phyloP scores from a whole-genome alignment of 805 yeast genomes.

The Saccharomycopsis schoenii region DNA sequence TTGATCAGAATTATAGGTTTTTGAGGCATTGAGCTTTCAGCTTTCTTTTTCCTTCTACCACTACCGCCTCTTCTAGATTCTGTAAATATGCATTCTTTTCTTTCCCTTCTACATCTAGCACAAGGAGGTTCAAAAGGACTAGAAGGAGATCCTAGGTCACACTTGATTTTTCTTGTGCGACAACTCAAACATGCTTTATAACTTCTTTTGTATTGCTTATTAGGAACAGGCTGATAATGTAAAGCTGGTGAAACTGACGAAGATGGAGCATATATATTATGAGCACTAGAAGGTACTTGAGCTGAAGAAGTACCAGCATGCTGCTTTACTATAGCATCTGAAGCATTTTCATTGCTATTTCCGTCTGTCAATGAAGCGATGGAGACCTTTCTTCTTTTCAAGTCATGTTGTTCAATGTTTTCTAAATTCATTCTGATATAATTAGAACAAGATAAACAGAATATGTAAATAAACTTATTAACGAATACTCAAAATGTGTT shows the following conservation, averaged over 20 bases:
- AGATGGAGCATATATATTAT: not conserved
- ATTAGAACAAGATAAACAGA: too few relatives aligned
- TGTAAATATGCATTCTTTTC: conserved; percentile 70
- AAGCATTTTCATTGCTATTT: not conserved
- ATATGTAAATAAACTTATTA: too few relatives aligned
- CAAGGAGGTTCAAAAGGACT: conserved; percentile 76
- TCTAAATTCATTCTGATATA: not conserved
- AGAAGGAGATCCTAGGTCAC: conserved; percentile 73
- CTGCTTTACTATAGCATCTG: not conserved
- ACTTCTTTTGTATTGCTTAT: conserved; percentile 41
- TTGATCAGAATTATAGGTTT: not conserved
- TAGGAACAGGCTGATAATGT: not conserved
- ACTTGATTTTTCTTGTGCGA: conserved; percentile 71
- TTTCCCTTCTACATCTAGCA: conserved; percentile 72
- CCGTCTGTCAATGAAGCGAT: not conserved
- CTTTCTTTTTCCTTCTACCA: conserved; percentile 22
- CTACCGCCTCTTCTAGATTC: conserved; percentile 46
- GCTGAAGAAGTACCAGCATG: not conserved
- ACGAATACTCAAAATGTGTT: too few relatives aligned
- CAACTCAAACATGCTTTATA: conserved; percentile 84
- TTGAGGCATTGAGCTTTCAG: not conserved
- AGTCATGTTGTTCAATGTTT: not conserved
- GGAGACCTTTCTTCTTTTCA: not conserved
- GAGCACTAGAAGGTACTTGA: not conserved
- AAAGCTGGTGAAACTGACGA: not conserved